These are phyloP conservation scores for Rhytidiadelphus loreus DNA, from an alignment of 225 moss, liverwort and hornwort species.

Conservation along the genomic window DNA sequence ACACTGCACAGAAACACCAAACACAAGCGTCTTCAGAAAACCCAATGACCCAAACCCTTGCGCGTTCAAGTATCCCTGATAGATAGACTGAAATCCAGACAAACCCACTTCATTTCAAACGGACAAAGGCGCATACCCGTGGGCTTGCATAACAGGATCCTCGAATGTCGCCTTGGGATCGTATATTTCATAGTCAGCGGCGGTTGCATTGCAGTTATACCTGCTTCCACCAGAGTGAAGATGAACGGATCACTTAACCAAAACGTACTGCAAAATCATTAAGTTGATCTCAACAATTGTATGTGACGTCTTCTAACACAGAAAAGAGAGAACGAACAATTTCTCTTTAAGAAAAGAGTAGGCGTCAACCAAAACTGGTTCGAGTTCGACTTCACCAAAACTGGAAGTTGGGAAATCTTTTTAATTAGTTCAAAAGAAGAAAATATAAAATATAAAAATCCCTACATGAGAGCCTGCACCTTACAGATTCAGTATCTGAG, in stretches of 20 bases:
- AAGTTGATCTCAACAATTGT: neutral
- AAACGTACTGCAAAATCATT: neutral
- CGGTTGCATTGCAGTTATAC: conserved; percentile 54
- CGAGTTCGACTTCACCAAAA: neutral
- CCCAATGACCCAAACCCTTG: neutral
- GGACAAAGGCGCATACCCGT: conserved; percentile 4
- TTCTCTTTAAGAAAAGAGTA: neutral
- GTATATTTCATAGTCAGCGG: conserved; percentile 69
- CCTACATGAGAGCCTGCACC: neutral
- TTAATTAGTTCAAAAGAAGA: neutral
- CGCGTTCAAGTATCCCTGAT: neutral
- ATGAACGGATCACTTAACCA: neutral
- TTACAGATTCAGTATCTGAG: conserved; percentile 31
- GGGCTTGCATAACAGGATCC: conserved; percentile 91
- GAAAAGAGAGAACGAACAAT: neutral
- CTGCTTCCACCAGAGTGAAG: conserved; percentile 16
- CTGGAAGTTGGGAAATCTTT: neutral
- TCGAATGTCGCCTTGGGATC: conserved; percentile 66
- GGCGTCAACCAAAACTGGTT: neutral
- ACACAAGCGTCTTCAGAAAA: neutral
- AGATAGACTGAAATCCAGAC: neutral
- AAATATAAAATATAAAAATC: neutral
- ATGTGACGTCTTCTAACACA: neutral
- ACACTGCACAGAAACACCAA: conserved; percentile 1
- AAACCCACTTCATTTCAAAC: neutral